Percentiles rank a stretch among this genome's conserved stretches.
Conservation (phyloP, 768 basidiomycete species). For the Kwoniella dendrophila region DNA sequence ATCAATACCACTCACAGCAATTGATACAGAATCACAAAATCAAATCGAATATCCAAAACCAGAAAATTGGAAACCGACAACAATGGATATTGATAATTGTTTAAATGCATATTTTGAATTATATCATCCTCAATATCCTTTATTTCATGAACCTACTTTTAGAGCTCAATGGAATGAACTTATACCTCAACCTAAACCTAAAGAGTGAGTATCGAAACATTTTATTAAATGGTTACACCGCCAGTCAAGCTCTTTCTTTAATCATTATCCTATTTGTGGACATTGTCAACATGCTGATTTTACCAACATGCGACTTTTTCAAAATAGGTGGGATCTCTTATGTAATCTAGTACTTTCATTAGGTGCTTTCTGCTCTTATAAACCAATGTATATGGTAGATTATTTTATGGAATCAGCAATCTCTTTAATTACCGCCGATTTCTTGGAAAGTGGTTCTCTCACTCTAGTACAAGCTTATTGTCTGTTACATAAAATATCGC, state of each 20-base stretch:
- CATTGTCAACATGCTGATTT: too few species aligned
- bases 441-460: constrained; percentile 17
- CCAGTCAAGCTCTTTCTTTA: neutral
- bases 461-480: constrained; percentile 20
- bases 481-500: constrained; percentile 20
- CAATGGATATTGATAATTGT: constrained; percentile 5
- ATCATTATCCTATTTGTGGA: neutral
- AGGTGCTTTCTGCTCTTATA: constrained; percentile 24
- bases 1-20: constrained; percentile 3
- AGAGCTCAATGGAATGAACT: constrained; percentile 27
- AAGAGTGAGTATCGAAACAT: constrained; percentile 12
- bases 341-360: constrained; percentile 17
- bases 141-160: constrained; percentile 29
- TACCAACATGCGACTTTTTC: too few species aligned
- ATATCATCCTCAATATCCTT: constrained; percentile 28
- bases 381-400: constrained; percentile 15
- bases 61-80: constrained; percentile 9
- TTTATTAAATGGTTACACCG: neutral
- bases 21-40: neutral
- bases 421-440: constrained; percentile 10
- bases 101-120: constrained; percentile 20
- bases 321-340: constrained; percentile 20
- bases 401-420: constrained; percentile 20
- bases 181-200: constrained; percentile 11
- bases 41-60: neutral